These are phyloP conservation scores for Apiospora hydei DNA, from an alignment of 2,329 filamentous ascomycete species.

Conservation along the genomic window DNA sequence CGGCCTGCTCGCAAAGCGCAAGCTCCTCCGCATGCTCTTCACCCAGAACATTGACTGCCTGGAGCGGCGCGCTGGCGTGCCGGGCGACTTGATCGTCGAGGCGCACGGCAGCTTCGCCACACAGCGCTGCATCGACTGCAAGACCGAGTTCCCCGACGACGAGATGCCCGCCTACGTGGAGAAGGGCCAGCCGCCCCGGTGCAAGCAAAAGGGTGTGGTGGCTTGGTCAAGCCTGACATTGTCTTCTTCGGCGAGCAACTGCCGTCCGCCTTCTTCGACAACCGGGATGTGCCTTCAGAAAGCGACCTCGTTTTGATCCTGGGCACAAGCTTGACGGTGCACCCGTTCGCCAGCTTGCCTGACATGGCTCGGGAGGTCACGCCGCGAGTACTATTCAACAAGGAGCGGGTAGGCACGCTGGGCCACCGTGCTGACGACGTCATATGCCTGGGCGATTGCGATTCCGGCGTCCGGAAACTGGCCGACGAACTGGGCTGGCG, in stretches of 20 bases:
- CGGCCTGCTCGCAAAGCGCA: conserved; percentile 79
- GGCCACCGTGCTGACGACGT: conserved; percentile 86
- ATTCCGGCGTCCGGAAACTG: conserved; percentile 79
- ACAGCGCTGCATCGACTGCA: conserved; percentile 92
- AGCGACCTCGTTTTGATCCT: conserved; percentile 85
- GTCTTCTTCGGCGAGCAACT: conserved; percentile 83
- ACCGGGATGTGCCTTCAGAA: conserved; percentile 58
- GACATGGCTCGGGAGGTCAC: conserved; percentile 64
- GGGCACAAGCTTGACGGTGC: conserved; percentile 87
- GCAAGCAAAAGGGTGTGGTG: conserved; percentile 69
- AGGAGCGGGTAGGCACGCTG: conserved; percentile 80
- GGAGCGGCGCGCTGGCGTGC: conserved; percentile 86
- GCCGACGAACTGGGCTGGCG: conserved; percentile 85
- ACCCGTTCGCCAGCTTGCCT: conserved; percentile 87
- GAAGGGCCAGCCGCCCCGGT: conserved; percentile 74
- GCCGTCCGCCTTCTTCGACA: conserved; percentile 70
- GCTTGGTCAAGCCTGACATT: conserved; percentile 91
- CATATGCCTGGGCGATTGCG: conserved; percentile 81
- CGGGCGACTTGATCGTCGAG: conserved; percentile 82
- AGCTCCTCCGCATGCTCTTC: conserved; percentile 83
- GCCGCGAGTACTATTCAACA: conserved; percentile 87
- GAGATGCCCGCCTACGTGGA: conserved; percentile 76
- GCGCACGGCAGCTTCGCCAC: conserved; percentile 94
- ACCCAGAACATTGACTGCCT: conserved; percentile 98
- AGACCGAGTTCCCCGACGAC: conserved; percentile 72